A percentile compares a stretch with the other conserved stretches of the same genome.
Evolutionary conservation across 805 yeast genomes (phyloP).

Genomic region (Candida palmyrensis): DNA sequence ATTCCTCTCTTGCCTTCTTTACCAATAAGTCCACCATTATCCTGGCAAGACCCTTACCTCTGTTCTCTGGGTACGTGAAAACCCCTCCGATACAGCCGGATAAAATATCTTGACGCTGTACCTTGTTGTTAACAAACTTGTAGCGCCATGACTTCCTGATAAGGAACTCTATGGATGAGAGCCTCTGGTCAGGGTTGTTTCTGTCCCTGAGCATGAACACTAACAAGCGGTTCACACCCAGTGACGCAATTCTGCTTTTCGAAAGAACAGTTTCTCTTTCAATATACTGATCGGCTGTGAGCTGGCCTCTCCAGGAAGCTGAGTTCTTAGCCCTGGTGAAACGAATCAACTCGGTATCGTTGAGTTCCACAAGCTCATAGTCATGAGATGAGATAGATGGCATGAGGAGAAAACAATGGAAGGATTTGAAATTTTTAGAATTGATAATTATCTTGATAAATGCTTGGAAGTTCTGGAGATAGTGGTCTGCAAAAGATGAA

Average conservation of each 20-base stretch:
- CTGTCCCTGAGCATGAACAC: constrained; percentile 22
- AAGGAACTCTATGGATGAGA: constrained; percentile 32
- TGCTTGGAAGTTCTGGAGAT: no score
- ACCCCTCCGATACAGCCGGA: constrained; percentile 41
- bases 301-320: constrained; percentile 31
- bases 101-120: constrained; percentile 12
- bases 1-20: constrained; percentile 15
- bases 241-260: constrained; percentile 15
- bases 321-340: constrained; percentile 32
- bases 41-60: constrained; percentile 34
- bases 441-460: no score
- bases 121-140: constrained; percentile 9
- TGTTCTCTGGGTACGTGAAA: constrained; percentile 29
- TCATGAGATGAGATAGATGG: background rate
- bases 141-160: constrained; percentile 26
- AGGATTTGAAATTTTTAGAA: no score
- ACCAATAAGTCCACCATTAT: constrained; percentile 36
- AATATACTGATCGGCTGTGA: constrained; percentile 28
- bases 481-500: no score
- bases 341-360: constrained; percentile 20
- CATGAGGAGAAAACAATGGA: background rate
- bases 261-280: constrained; percentile 28
- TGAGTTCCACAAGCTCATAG: constrained; percentile 11
- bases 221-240: constrained; percentile 7
- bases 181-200: constrained; percentile 11